phyloP scores from a whole-genome alignment of 2,329 filamentous ascomycete genomes.

The Neofusicoccum sp. region DNA sequence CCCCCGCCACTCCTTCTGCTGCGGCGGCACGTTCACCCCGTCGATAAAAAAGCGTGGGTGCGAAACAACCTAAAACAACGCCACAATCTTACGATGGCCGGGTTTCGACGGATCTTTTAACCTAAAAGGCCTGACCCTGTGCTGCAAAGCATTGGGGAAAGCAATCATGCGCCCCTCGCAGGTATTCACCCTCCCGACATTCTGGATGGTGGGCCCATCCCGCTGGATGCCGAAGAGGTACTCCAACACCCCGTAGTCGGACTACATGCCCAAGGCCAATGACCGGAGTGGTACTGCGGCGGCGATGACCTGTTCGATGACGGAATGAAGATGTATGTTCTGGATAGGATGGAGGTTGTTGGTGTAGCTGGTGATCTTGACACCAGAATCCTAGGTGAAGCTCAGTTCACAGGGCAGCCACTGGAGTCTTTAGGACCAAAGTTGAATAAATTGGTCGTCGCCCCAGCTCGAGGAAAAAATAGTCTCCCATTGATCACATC shows the following conservation, averaged over 20 bases:
- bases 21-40: slow-evolving; percentile 53
- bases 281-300: neutral
- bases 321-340: slow-evolving; percentile 35
- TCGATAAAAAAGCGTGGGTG: slow-evolving; percentile 47
- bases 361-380: slow-evolving; percentile 51
- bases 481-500: neutral
- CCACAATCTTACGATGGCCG: slow-evolving; percentile 57
- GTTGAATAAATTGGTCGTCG: neutral
- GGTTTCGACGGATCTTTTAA: slow-evolving; percentile 51
- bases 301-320: slow-evolving; percentile 24
- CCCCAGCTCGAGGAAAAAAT: neutral
- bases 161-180: slow-evolving; percentile 50
- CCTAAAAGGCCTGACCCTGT: slow-evolving; percentile 51
- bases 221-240: slow-evolving; percentile 41
- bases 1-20: slow-evolving; percentile 48
- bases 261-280: slow-evolving; percentile 26
- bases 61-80: slow-evolving; percentile 61
- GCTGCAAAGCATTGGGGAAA: slow-evolving; percentile 56
- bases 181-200: slow-evolving; percentile 51
- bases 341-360: slow-evolving; percentile 56
- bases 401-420: slow-evolving; percentile 53
- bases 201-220: slow-evolving; percentile 38
- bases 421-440: slow-evolving; percentile 32
- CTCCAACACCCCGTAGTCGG: slow-evolving; percentile 34
- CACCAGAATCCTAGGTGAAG: slow-evolving; percentile 35